Base-by-base conservation (phyloP, 2,329 filamentous ascomycete species). In the Biscogniauxia sp. region DNA sequence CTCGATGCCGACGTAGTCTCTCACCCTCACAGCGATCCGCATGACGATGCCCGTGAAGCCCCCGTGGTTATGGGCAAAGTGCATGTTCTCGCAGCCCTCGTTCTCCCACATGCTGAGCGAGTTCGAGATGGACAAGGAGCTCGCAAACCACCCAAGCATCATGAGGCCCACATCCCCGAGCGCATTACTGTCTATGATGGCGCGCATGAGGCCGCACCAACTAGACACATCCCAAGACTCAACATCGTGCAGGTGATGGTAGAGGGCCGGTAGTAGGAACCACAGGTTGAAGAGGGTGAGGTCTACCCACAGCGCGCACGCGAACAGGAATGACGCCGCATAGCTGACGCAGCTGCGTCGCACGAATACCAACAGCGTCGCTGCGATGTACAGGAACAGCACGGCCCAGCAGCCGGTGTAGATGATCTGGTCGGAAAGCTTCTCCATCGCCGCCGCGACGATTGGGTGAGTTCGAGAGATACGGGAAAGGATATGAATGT, bases 101-200 rank as follows among this genome's bases (percentile, higher is more conserved):
- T 51, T 55, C 37, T 59, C 50, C 26, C 66, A 60, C 61, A 69
- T 68, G 28, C 55, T 55, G 15, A 64, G 56, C 5, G 67, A 64
- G 51, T 70, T 70, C 19, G 56, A 69, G 25, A 70, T 54, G 5
- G 65, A 66, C 53, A 70, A 55, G 50, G 61, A 65, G 45, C 68
- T 67, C 23, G 66, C 67, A 17, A 68, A 59, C 55, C 65, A 67
- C n/a, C 68, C 67, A 8, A 68, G 57, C 3, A 65, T 32, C 57
- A 69, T 65, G 19, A 69, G 58, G 37, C 54, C 64, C 3, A 66
- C 7, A 45, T 66, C 65, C 32, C 45, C 45, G 13, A 59, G 57
- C 3, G 62, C 64, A 19, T 68, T 57, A 17, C 63, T 65, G 8
- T 54, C 55, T n/a, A 66, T 32, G 19, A 64, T n/a, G 26, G 26